A percentile compares a stretch with the other conserved stretches of the same genome.
phyloP scores from a whole-genome alignment of 495 filamentous ascomycete species.

The Xylaria acuta region DNA sequence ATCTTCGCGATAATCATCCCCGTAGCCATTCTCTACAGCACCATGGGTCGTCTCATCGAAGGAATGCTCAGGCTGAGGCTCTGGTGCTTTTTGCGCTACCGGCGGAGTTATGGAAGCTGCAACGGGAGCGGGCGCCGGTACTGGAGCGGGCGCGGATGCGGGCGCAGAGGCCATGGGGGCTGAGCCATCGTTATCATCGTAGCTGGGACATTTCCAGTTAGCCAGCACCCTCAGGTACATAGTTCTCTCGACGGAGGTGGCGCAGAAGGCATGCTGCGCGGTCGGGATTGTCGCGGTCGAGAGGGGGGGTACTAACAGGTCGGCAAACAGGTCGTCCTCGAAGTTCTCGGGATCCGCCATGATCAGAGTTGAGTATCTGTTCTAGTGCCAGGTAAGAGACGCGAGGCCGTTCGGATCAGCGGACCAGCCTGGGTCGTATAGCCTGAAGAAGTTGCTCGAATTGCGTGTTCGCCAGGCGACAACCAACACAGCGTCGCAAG shows the following conservation, averaged over 20 bases:
- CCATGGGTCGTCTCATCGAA: slow-evolving; percentile 33
- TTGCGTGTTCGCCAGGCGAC: not conserved
- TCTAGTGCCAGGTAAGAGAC: not conserved
- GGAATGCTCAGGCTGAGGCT: slow-evolving; percentile 29
- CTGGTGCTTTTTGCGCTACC: slow-evolving; percentile 27
- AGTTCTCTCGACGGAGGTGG: not conserved
- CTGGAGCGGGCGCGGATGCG: slow-evolving; percentile 36
- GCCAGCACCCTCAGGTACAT: not conserved
- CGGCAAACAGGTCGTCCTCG: slow-evolving; percentile 97
- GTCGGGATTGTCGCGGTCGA: not conserved
- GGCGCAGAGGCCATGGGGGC: slow-evolving; percentile 43
- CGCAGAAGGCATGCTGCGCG: not conserved
- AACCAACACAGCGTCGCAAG: not conserved
- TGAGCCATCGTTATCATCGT: slow-evolving; percentile 78
- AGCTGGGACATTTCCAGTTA: slow-evolving; percentile 56
- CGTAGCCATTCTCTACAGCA: slow-evolving; percentile 54
- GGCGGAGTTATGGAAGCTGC: slow-evolving; percentile 27
- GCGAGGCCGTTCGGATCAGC: not conserved
- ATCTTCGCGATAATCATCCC: slow-evolving; percentile 64
- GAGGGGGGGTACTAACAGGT: slow-evolving; percentile 72
- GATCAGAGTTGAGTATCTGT: slow-evolving; percentile 26
- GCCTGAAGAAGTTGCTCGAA: not conserved
- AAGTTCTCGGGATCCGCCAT: slow-evolving; percentile 92
- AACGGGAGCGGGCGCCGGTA: slow-evolving; percentile 27
- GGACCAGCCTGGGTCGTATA: not conserved